Evolutionary conservation across 148 eudicot genomes (phyloP).

Genomic region (Hydrangea macrophylla): DNA sequence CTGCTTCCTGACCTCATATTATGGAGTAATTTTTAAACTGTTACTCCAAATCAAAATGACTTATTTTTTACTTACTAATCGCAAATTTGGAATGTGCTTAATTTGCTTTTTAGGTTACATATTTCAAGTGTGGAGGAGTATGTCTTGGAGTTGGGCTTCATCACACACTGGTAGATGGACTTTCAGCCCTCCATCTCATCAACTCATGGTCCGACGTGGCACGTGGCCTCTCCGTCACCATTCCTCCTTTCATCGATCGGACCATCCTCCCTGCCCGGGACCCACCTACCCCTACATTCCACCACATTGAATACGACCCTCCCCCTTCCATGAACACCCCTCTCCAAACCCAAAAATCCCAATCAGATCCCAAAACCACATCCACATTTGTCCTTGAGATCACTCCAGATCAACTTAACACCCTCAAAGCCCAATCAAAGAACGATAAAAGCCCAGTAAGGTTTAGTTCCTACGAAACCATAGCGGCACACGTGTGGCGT

Average conservation of each 20-base stretch:
- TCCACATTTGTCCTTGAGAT: conserved; percentile 11
- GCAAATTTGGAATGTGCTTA: too few relatives aligned
- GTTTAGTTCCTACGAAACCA: conserved; percentile 13
- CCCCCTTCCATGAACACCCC: conserved; percentile 16
- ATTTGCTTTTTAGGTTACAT: conserved; percentile 22
- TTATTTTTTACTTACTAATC: too few relatives aligned
- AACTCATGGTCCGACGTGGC: conserved; percentile 32
- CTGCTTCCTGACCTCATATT: too few relatives aligned
- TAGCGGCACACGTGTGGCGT: conserved; percentile 19
- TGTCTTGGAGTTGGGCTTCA: conserved; percentile 22
- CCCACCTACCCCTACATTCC: conserved; percentile 22
- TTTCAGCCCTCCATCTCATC: conserved; percentile 25
- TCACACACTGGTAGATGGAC: conserved; percentile 23
- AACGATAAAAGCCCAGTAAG: not conserved
- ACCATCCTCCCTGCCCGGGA: conserved; percentile 25
- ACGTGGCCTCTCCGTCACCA: conserved; percentile 22
- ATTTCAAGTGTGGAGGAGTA: conserved; percentile 33
- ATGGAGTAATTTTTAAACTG: too few relatives aligned
- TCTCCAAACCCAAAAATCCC: not conserved
- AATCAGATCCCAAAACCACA: not conserved
- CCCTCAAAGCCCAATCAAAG: conserved; percentile 12
- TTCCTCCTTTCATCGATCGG: conserved; percentile 33
- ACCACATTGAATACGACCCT: conserved; percentile 27
- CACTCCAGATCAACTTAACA: conserved; percentile 14
- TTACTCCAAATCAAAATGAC: too few relatives aligned